Percentiles rank a stretch among this genome's conserved stretches.
Evolutionary conservation across 805 yeast genomes (phyloP).

Genomic region (Kodamaea laetipori): DNA sequence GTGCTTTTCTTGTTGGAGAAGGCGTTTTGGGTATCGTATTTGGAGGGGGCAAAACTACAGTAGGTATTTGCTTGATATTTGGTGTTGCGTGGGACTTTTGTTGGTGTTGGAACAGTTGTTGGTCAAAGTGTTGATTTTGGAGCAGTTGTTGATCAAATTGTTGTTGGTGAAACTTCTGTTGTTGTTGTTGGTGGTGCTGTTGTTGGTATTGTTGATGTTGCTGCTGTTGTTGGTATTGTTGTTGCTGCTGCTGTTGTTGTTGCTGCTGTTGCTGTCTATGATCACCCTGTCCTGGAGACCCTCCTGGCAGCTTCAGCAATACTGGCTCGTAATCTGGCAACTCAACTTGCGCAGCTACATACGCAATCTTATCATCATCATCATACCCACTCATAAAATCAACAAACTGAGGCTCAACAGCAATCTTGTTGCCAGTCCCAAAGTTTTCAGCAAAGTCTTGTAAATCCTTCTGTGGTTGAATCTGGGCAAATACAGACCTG

Average conservation of each 20-base stretch:
- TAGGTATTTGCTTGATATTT: constrained; percentile 4
- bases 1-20: constrained; percentile 12
- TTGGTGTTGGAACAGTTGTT: not conserved
- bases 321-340: constrained; percentile 37
- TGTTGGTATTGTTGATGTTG: not conserved
- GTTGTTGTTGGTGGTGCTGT: not conserved
- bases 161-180: not conserved
- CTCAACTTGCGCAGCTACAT: constrained; percentile 30
- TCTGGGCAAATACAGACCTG: constrained; percentile 65
- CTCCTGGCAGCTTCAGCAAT: constrained; percentile 13
- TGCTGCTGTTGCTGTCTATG: constrained; percentile 1
- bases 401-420: constrained; percentile 60
- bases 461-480: constrained; percentile 64
- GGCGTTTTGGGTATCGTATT: constrained; percentile 7
- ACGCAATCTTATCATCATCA: constrained; percentile 17
- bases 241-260: constrained; percentile 1
- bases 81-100: constrained; percentile 6
- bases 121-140: constrained; percentile 6
- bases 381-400: constrained; percentile 51
- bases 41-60: constrained; percentile 9
- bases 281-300: not conserved
- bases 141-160: not conserved
- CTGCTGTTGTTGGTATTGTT: not conserved
- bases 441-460: constrained; percentile 51
- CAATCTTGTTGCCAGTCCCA: constrained; percentile 67